These are phyloP conservation scores for Cordyceps militaris DNA, from an alignment of 2,329 filamentous ascomycete species.

Conservation along the genomic window DNA sequence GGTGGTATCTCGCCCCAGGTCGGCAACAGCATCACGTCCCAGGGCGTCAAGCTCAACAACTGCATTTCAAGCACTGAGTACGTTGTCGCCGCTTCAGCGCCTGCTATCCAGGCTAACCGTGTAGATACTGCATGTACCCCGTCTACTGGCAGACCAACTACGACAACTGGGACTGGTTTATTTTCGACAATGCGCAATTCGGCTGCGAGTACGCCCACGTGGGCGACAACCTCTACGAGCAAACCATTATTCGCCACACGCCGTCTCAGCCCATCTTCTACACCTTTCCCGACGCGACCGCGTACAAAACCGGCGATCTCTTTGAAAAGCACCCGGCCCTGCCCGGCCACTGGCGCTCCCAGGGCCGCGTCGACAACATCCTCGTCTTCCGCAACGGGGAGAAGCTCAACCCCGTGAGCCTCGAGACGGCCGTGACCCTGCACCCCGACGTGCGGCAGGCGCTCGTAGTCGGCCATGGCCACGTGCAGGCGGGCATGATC, in stretches of 20 bases:
- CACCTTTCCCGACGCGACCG: constrained; percentile 27
- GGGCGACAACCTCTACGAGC: constrained; percentile 29
- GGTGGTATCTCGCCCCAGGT: constrained; percentile 30
- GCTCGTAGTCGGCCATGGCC: constrained; percentile 38
- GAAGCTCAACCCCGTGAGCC: constrained; percentile 40
- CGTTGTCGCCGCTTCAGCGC: not conserved
- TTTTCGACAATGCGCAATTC: constrained; percentile 30
- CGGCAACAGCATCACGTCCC: constrained; percentile 29
- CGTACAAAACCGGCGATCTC: constrained; percentile 32
- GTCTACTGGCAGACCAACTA: constrained; percentile 25
- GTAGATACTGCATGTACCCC: constrained; percentile 27
- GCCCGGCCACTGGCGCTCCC: constrained; percentile 25
- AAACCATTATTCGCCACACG: constrained; percentile 32
- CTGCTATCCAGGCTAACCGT: not conserved
- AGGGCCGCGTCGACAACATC: constrained; percentile 32
- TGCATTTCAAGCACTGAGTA: constrained; percentile 36
- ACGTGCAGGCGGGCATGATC: constrained; percentile 40
- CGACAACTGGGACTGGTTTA: constrained; percentile 34
- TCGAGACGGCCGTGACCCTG: constrained; percentile 32
- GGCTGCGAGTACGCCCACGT: constrained; percentile 32
- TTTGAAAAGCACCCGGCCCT: constrained; percentile 35
- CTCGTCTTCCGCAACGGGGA: constrained; percentile 45
- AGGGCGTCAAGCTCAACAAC: constrained; percentile 29
- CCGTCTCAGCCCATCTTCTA: constrained; percentile 29
- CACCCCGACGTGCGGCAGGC: constrained; percentile 35